Base-by-base conservation (phyloP, 116 monocot species). In the Phalaenopsis hybrid region DNA sequence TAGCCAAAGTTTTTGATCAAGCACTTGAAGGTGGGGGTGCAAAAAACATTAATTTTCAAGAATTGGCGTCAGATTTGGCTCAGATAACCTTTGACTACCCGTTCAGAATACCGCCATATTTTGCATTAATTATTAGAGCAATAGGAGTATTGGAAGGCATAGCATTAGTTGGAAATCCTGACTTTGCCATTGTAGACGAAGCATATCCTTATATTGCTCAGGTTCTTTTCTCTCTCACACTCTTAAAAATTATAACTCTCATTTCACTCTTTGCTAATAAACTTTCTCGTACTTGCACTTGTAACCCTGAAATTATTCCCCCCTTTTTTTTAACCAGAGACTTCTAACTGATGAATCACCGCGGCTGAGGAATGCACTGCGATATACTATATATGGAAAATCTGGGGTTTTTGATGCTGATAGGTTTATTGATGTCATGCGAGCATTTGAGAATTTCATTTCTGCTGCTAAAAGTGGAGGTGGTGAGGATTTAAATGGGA, bases 371-470 rank as follows among this genome's bases (percentile, higher is more conserved):
- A 91, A 57, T 76, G 98, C 98, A 69, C 83, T 98, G 57, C 86
- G 93, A 3, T 98, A 98, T 76, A 98, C 94, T 20, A 94, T 98
- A 78, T 98, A 94, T 90, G 98, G 98, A 72, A 98, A 93, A 84
- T 83, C 89, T 25, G 98, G 94, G 52, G 98, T 94, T 48, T 98
- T 98, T 83, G 93, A 98, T 81, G 98, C 98, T 9, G 98, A 98
- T 79, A 90, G 95, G 85, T 98, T 98, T 76, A 98, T 98, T 69
- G 98, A 98, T 88, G 92, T 98, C n/a, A 98, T 98, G 98, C 98
- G 93, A 92, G 98, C 98, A 74, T 98, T 98, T 83, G 98, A 98
- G 76, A 98, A 86, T 86, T 98, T 98, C 51, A 90, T 98, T 50
- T 86, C 77, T 70, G 98, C 98, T 57, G 98, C 98, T 80, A 98